Conservation (phyloP, 441 rosid species). For the Adansonia madagascariensis region DNA sequence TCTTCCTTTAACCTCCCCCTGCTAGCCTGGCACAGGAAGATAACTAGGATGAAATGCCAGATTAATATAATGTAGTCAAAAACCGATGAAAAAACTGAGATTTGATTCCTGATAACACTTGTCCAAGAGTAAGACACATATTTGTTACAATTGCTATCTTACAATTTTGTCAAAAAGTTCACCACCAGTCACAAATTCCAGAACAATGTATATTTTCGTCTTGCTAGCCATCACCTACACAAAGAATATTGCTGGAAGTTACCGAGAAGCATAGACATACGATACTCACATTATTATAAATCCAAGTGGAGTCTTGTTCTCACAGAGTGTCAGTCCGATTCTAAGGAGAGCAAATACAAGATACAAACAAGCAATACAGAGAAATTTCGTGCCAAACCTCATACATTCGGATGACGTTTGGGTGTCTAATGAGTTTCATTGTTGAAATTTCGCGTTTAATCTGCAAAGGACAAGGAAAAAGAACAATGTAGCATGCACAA, state of each 20-base stretch:
- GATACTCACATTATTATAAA: not conserved
- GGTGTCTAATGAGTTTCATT: slow-evolving; percentile 89
- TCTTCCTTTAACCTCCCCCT: slow-evolving; percentile 93
- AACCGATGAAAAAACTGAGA: slow-evolving; percentile 4
- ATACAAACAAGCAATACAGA: not conserved
- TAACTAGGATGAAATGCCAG: not conserved
- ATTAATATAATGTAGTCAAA: not conserved
- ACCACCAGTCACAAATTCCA: slow-evolving; percentile 95
- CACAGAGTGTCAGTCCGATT: not conserved
- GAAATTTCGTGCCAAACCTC: slow-evolving; percentile 58
- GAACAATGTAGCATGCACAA: not conserved
- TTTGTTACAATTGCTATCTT: slow-evolving; percentile 37
- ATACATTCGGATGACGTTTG: slow-evolving; percentile 91
- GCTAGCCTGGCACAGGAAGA: slow-evolving; percentile 62
- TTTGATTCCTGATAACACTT: not conserved
- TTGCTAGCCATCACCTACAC: slow-evolving; percentile 98
- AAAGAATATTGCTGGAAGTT: slow-evolving; percentile 31
- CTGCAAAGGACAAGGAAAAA: slow-evolving; percentile 42
- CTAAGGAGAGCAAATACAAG: not conserved
- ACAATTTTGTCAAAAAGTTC: slow-evolving; percentile 98
- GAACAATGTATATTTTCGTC: slow-evolving; percentile 85
- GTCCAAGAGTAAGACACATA: slow-evolving; percentile 6
- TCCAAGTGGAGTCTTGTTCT: not conserved
- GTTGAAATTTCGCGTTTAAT: slow-evolving; percentile 97
- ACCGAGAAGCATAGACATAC: slow-evolving; percentile 17